Conservation (phyloP, 1,139 yeast species). For the Lodderomyces margitis region DNA sequence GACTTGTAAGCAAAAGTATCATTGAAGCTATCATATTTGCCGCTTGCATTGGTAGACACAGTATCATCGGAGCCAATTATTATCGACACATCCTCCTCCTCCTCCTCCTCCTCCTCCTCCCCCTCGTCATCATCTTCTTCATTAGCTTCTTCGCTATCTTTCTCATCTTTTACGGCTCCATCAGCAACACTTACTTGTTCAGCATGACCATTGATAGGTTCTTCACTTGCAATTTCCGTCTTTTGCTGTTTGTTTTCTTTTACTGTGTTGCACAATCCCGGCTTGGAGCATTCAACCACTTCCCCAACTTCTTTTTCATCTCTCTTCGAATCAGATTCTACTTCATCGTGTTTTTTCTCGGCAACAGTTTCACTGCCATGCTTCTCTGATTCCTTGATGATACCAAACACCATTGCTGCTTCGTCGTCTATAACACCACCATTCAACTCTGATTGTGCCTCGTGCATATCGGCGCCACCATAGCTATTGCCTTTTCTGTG, state of each 20-base stretch:
- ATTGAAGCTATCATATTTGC: background rate
- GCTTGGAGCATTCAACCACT: constrained; percentile 24
- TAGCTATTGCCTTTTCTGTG: background rate
- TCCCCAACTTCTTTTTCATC: constrained; percentile 41
- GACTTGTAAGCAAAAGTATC: constrained; percentile 9
- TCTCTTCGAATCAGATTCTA: constrained; percentile 17
- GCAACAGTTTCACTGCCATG: constrained; percentile 9
- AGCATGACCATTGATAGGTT: constrained; percentile 10
- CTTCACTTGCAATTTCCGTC: constrained; percentile 20
- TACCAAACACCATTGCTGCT: constrained; percentile 49
- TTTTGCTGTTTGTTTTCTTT: constrained; percentile 9
- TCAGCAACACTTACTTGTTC: constrained; percentile 5
- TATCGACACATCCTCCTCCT: constrained; percentile 44
- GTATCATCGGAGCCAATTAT: constrained; percentile 42
- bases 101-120: constrained; percentile 34
- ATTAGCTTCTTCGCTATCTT: constrained; percentile 15
- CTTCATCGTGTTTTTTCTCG: constrained; percentile 10
- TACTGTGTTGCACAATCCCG: background rate
- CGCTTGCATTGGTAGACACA: constrained; percentile 24
- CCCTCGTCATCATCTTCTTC: constrained; percentile 23
- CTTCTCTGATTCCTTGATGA: constrained; percentile 26
- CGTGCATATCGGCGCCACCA: constrained; percentile 14
- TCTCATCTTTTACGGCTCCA: too few relatives aligned
- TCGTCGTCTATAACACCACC: constrained; percentile 35
- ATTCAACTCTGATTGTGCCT: constrained; percentile 8